These are phyloP conservation scores for Gossypium lobatum DNA, from an alignment of 441 rosid species.

Conservation along the genomic window DNA sequence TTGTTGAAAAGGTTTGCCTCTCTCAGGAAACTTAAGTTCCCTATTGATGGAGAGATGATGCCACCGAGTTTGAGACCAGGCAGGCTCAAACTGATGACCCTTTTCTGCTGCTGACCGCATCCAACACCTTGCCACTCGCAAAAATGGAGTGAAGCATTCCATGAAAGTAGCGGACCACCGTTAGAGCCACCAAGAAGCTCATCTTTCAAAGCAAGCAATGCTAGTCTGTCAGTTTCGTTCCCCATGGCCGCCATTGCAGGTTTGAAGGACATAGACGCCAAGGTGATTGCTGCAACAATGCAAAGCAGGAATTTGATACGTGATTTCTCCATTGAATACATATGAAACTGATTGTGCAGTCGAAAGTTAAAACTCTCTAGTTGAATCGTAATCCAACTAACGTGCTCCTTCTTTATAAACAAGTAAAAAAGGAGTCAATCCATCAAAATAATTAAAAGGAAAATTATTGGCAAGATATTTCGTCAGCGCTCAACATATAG, in stretches of 20 bases:
- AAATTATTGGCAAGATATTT: no score
- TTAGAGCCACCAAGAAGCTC: no score
- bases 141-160: conserved; percentile 24
- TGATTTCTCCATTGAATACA: no score
- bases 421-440: no score
- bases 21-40: conserved; percentile 13
- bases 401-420: no score
- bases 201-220: not conserved
- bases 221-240: not conserved
- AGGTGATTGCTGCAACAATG: not conserved
- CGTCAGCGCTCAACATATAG: no score
- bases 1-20: conserved; percentile 2
- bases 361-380: no score
- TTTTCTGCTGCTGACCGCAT: conserved; percentile 20
- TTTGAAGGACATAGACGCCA: not conserved
- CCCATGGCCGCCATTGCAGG: not conserved
- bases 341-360: no score
- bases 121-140: conserved; percentile 31
- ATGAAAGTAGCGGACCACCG: conserved; percentile 5
- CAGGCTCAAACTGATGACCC: not conserved
- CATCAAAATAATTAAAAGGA: no score
- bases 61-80: not conserved
- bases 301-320: not conserved
- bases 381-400: no score
- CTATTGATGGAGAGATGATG: not conserved